phyloP scores from a whole-genome alignment of 352 stramenopile genomes.

The Phytophthora tubulina region DNA sequence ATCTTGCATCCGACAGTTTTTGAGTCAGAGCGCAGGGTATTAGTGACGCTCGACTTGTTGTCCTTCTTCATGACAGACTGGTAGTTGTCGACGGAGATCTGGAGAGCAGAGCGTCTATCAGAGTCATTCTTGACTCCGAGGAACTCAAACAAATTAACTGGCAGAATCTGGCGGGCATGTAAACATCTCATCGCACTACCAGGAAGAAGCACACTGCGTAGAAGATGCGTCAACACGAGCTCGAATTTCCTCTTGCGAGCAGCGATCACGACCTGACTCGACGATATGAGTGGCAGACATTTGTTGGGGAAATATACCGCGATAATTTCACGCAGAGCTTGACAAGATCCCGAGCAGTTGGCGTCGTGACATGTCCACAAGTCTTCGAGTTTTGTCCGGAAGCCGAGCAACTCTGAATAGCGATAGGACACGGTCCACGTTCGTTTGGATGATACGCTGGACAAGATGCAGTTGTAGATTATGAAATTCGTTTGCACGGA shows the following conservation, averaged over 20 bases:
- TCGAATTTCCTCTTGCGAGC: constrained; percentile 62
- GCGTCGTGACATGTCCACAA: constrained; percentile 52
- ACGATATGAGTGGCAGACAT: constrained; percentile 36
- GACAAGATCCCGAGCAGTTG: constrained; percentile 68
- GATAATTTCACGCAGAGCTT: constrained; percentile 63
- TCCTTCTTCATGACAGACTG: not conserved
- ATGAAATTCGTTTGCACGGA: constrained; percentile 44
- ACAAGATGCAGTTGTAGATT: constrained; percentile 54
- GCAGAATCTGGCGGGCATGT: constrained; percentile 50
- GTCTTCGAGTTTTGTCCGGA: constrained; percentile 55
- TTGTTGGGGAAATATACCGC: constrained; percentile 62
- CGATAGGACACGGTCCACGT: constrained; percentile 57
- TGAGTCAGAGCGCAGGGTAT: not conserved
- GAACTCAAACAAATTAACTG: constrained; percentile 57
- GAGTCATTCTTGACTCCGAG: constrained; percentile 50
- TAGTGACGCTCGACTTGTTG: not conserved
- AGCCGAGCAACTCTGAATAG: constrained; percentile 64
- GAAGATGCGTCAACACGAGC: constrained; percentile 61
- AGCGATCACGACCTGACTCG: constrained; percentile 34
- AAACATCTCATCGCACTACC: constrained; percentile 71
- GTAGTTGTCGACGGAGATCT: constrained; percentile 38
- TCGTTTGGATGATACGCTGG: constrained; percentile 46
- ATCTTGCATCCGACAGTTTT: not conserved
- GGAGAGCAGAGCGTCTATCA: constrained; percentile 60
- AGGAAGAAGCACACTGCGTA: constrained; percentile 60